Evolutionary conservation across 2,329 filamentous ascomycete genomes (phyloP), one percentile per base, ranked within the genome.

Genomic region (Phialocephala sp.): DNA sequence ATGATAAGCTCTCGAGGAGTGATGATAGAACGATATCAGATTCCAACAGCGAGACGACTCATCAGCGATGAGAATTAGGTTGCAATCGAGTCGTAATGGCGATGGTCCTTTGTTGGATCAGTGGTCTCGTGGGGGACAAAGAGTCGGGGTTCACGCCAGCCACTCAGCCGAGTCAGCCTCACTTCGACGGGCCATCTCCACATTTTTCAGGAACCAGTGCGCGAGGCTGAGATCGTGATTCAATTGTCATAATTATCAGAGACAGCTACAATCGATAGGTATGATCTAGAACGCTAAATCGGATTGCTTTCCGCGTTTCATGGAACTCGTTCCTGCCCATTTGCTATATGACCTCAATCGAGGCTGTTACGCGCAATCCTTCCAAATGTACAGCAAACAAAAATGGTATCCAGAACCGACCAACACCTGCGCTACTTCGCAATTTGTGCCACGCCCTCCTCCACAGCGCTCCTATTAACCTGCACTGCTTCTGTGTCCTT

Each of bases 401-500:
- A 5, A 35, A 27, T 54, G 50, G 22, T 54, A 54, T 54, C 50
- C 12, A 15, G 35, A 15, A 18, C 20, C 24, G 32, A 32, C 24
- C 24, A 54, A 54, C 50, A 15, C 50, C 22, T 54, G 11, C 50
- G 14, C 50, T 69, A 71, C 56, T 65, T 68, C 20, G 58, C 59
- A 63, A 68, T 37, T 50, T 66, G 66, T 15, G 36, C 35, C 57
- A 52, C 57, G 55, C 60, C 67, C 41, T 68, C 64, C n/a, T 60
- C 64, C 12, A 66, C 52, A 24, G 59, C 67, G 20, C 39, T 61
- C 35, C 67, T 60, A 41, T 67, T 66, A n/a, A 56, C 62, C 24
- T 59, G 8, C 8, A 41, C 56, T 24, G 65, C 61, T 15, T 58
- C 32, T 9, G 47, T 60, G 27, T 32, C 27, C 36, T 68, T 61